A percentile compares a stretch with the other conserved stretches of the same genome.
Conservation (phyloP, 2,329 filamentous ascomycete genomes). For the Fusarium nisikadoi region DNA sequence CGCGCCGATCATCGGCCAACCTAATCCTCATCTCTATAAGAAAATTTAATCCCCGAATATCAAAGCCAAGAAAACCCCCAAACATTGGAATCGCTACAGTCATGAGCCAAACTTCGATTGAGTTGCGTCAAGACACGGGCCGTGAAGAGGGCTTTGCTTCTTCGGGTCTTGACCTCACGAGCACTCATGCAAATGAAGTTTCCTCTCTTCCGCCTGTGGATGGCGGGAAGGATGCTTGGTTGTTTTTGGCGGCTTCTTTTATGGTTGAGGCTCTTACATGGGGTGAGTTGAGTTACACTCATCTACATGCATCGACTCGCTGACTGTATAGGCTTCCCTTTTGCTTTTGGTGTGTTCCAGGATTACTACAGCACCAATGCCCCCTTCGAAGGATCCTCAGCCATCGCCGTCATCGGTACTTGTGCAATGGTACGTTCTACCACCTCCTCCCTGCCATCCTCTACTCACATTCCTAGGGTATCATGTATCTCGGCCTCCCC, state of each 20-base stretch:
- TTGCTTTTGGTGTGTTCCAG: slow-evolving; percentile 77
- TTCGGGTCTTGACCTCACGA: background rate
- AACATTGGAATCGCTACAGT: accelerated
- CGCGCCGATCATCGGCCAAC: slow-evolving; percentile 7
- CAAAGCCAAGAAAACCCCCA: too few relatives aligned
- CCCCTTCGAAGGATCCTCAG: slow-evolving; percentile 64
- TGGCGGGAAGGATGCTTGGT: slow-evolving; percentile 49
- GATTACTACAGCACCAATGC: slow-evolving; percentile 71
- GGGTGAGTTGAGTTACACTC: slow-evolving; percentile 36
- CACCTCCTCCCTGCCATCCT: too few relatives aligned
- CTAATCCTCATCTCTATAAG: background rate
- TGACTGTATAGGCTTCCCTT: slow-evolving; percentile 66
- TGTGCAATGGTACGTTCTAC: slow-evolving; percentile 61
- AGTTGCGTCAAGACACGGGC: background rate
- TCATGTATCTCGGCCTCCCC: slow-evolving; percentile 63
- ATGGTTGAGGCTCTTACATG: slow-evolving; percentile 49
- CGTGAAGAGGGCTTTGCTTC: background rate
- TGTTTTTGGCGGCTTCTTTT: slow-evolving; percentile 49
- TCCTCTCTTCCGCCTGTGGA: slow-evolving; percentile 45
- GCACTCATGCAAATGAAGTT: background rate
- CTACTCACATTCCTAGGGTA: slow-evolving; percentile 49
- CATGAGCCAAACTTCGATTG: slow-evolving; percentile 12
- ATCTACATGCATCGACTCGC: background rate
- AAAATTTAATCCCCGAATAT: background rate
- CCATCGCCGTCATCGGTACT: slow-evolving; percentile 73